Evolutionary conservation across 768 basidiomycete species (phyloP).

Genomic region (Russula griseocarnosa): DNA sequence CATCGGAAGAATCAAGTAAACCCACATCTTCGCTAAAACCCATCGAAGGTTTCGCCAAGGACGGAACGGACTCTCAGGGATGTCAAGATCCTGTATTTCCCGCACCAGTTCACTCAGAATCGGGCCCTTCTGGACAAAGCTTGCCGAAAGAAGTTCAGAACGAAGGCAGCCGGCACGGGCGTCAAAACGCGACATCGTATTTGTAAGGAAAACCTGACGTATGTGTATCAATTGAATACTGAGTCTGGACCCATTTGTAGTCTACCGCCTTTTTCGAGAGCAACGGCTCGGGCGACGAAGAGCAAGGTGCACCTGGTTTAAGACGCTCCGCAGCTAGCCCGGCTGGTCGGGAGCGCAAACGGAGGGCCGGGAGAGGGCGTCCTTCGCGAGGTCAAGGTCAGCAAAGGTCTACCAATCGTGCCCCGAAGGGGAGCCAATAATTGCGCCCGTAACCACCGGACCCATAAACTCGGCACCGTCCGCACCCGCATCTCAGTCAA

Average conservation of each 20-base stretch:
- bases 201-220: constrained; percentile 14
- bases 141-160: constrained; percentile 17
- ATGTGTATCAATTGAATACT: background rate
- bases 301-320: background rate
- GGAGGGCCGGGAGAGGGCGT: constrained; percentile 16
- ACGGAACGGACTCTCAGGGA: background rate
- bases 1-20: constrained; percentile 5
- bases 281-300: constrained; percentile 23
- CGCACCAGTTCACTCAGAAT: background rate
- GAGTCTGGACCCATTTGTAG: constrained; percentile 1
- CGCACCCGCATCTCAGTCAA: constrained; percentile 2
- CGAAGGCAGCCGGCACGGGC: constrained; percentile 28
- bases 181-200: constrained; percentile 27
- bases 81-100: background rate
- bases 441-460: background rate
- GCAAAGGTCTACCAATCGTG: constrained; percentile 8
- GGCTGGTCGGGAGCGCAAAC: constrained; percentile 19
- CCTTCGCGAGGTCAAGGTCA: constrained; percentile 17
- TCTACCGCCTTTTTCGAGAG: constrained; percentile 19
- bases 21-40: constrained; percentile 5
- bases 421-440: constrained; percentile 10
- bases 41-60: background rate
- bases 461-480: background rate
- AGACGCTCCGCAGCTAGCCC: constrained; percentile 1
- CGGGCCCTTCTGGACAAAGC: constrained; percentile 5